Evolutionary conservation across 1,284 basidiomycete species (phyloP).

Genomic region (Calocybe gambosa): DNA sequence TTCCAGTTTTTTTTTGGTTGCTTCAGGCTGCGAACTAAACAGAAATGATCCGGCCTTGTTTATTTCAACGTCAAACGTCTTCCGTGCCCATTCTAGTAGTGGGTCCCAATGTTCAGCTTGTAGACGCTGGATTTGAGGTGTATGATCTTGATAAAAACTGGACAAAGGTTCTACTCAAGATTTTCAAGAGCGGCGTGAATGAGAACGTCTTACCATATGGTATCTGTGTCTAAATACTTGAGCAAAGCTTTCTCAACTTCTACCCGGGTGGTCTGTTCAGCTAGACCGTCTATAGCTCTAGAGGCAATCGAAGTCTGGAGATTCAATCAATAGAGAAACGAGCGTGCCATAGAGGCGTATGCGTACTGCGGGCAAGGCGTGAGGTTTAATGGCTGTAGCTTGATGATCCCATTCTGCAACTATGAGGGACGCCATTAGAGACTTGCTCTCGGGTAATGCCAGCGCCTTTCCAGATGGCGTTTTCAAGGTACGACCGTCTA

Average conservation of each 20-base stretch:
- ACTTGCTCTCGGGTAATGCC: slow-evolving; percentile 65
- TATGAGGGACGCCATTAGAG: slow-evolving; percentile 77
- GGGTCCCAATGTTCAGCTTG: slow-evolving; percentile 92
- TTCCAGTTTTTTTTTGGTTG: slow-evolving; percentile 58
- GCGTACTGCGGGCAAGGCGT: slow-evolving; percentile 84
- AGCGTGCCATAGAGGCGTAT: slow-evolving; percentile 5
- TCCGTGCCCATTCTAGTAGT: slow-evolving; percentile 72
- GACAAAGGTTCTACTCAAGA: slow-evolving; percentile 2
- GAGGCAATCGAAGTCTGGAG: slow-evolving; percentile 87
- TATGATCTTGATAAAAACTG: slow-evolving; percentile 82
- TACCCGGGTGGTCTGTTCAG: slow-evolving; percentile 48
- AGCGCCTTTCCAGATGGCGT: slow-evolving; percentile 81
- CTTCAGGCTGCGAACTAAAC: slow-evolving; percentile 60
- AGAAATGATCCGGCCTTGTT: slow-evolving; percentile 64
- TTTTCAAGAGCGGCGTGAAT: background rate
- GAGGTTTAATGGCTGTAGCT: slow-evolving; percentile 79
- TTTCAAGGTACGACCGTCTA: slow-evolving; percentile 84
- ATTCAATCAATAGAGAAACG: slow-evolving; percentile 10
- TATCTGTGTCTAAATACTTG: slow-evolving; percentile 92
- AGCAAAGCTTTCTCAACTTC: slow-evolving; percentile 72
- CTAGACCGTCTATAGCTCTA: slow-evolving; percentile 81
- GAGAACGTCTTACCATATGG: slow-evolving; percentile 67
- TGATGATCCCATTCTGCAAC: slow-evolving; percentile 98
- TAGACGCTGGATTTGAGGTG: slow-evolving; percentile 69
- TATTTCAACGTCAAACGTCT: slow-evolving; percentile 64